Evolutionary conservation across 2,329 filamentous ascomycete species (phyloP), one percentile per base, ranked within the genome.

Genomic region (Botrytis fragariae): DNA sequence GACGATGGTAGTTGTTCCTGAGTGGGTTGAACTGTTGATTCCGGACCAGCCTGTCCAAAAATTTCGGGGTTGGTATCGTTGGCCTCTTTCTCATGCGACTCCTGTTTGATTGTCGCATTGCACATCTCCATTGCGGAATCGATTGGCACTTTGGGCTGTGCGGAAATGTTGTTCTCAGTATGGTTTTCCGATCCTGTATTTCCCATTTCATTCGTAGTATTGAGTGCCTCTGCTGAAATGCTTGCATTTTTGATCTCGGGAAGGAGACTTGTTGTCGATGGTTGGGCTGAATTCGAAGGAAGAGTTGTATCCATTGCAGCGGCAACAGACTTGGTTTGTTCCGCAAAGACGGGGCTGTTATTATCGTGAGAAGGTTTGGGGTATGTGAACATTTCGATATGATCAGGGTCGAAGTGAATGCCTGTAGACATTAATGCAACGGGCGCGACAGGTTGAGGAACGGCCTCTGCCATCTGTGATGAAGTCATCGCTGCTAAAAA

Each of bases 401-500:
- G 29, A 14, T 45, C 61, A 37, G 29, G 2, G 35, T 37, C 4
- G n/a, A 45, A 29, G 42, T 29, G n/a, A 62, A 45, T 61, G 63
- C 42, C 22, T 37, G 62, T 60, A 35, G 70, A 72, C 70, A 72
- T 72, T 32, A 63, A 68, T 59, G 70, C 70, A 57, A 72, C 70
- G 25, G 70, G 70, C 63, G 70, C 70, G 45, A 72, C 29, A 45
- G 48, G 62, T 45, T 54, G 61, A 60, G 48, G 35, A 39, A 62
- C 76, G 60, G 71, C 54, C 44, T 72, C 59, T 48, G 74, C 69
- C 72, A 67, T 73, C 70, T 77, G 75, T 78, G 77, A 78, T 80
- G 80, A 81, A 78, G 79, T 81, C 80, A 81, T 81, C 79, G 77
- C 78, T 81, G 79, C 77, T 76, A 74, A 75, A 37, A 75, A 79